Evolutionary conservation across 805 yeast genomes (phyloP), one percentile per base, ranked within the genome.

Genomic region (Teunomyces barrocoloradensis): DNA sequence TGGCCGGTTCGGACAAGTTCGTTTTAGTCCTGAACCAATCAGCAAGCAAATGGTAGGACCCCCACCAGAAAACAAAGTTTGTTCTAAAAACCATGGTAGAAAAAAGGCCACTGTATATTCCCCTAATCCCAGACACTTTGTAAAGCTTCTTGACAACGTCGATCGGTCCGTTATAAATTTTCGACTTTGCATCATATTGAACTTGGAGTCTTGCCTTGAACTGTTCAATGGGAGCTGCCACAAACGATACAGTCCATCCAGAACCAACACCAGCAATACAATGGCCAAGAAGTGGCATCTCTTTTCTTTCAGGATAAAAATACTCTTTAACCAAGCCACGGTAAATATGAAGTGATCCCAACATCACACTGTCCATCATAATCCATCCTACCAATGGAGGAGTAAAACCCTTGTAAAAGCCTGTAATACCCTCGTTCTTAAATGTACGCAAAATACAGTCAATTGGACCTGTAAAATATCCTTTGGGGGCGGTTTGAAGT

Each of bases 301-400:
- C 81, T 21, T 74, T 67, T 45, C 80, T 76, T n/a, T 83, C 75
- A 0, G 77, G 72, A 56, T 83, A 90, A 12, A 87, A 65, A 53
- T 79, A 74, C 17, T 82, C 85, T 58, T 84, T 84, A 51, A 88
- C 71, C 13, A 83, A 65, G 51, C 87, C 68, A 54, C 91, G 71
- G 64, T 90, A 90, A 49, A 85, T 79, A 56, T 88, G 94, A 46
- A 89, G 69, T 5, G 94, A 85, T 0, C 97, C 97, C 52, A 90
- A 73, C 89, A 90, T 87, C 43, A 89, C 89, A 3, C 91, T 82
- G 61, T 90, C 97, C 96, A 90, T 90, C 52, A 87, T 66, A 55
- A 90, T 89, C 97, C 97, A 90, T 0, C 97, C 97, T 17, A 88
- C 81, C 53, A 90, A 73, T 1, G 97, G 97, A 4, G 97, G 97